phyloP scores from a whole-genome alignment of 1,284 basidiomycete species.

The Puccinia sorghi region DNA sequence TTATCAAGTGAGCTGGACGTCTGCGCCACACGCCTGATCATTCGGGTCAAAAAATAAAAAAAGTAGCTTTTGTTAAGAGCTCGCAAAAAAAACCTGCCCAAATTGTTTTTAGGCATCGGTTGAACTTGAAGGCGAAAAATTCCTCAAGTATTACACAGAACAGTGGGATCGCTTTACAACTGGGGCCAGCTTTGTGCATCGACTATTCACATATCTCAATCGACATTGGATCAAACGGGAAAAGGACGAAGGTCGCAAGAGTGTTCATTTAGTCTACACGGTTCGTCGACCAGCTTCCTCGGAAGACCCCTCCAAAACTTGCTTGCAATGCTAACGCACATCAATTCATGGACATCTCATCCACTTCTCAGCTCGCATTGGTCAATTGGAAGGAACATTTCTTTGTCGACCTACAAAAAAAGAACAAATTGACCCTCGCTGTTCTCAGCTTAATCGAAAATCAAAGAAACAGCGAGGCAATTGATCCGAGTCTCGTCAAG shows the following conservation, averaged over 20 bases:
- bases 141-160: conserved; percentile 84
- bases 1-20: conserved; percentile 64
- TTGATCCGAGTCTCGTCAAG: conserved; percentile 91
- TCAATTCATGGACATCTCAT: too few species aligned
- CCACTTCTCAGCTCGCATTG: conserved; percentile 80
- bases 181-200: conserved; percentile 83
- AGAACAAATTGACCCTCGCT: conserved; percentile 79
- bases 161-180: conserved; percentile 97
- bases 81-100: too few species aligned
- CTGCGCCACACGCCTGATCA: conserved; percentile 48
- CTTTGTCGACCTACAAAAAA: conserved; percentile 82
- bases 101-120: conserved; percentile 68
- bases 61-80: conserved; percentile 19
- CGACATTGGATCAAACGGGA: conserved; percentile 97
- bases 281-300: conserved; percentile 63
- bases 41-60: background rate
- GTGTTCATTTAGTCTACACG: conserved; percentile 93
- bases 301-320: background rate
- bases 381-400: conserved; percentile 94
- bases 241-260: conserved; percentile 94
- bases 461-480: conserved; percentile 89
- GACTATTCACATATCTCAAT: conserved; percentile 61
- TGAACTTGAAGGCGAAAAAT: conserved; percentile 75
- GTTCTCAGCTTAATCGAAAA: conserved; percentile 85
- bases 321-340: background rate